phyloP scores from a whole-genome alignment of 352 stramenopile genomes.

The Saprolegnia parasitica region DNA sequence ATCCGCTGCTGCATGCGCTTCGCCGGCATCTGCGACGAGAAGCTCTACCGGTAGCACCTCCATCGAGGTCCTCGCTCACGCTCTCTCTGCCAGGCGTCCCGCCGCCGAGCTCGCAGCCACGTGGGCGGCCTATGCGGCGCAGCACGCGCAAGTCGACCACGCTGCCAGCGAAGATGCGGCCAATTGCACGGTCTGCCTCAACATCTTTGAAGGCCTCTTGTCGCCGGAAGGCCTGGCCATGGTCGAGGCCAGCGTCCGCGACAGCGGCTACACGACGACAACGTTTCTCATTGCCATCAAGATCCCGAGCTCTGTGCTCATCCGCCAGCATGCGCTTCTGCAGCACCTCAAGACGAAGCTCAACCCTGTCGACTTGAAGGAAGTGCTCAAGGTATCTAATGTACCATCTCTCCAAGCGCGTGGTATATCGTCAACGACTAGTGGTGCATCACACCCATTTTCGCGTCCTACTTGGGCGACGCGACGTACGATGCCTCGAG shows the following conservation, averaged over 20 bases:
- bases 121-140: neutral
- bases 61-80: neutral
- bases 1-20: conserved; percentile 69
- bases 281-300: conserved; percentile 78
- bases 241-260: conserved; percentile 42
- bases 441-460: conserved; percentile 35
- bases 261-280: conserved; percentile 56
- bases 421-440: neutral
- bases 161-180: neutral
- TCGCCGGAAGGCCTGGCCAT: conserved; percentile 31
- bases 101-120: neutral
- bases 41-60: conserved; percentile 50
- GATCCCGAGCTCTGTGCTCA: conserved; percentile 64
- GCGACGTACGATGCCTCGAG: conserved; percentile 53
- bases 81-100: neutral
- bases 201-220: conserved; percentile 47
- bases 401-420: neutral
- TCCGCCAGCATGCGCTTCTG: conserved; percentile 71
- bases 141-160: conserved; percentile 8
- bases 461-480: conserved; percentile 44
- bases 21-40: conserved; percentile 39
- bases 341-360: conserved; percentile 46
- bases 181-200: conserved; percentile 71
- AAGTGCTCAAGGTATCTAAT: conserved; percentile 60
- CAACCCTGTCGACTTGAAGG: conserved; percentile 62